Percentiles rank a stretch among this genome's conserved stretches.
Evolutionary conservation across 768 basidiomycete genomes (phyloP).

Genomic region (Tylopilus sp.): DNA sequence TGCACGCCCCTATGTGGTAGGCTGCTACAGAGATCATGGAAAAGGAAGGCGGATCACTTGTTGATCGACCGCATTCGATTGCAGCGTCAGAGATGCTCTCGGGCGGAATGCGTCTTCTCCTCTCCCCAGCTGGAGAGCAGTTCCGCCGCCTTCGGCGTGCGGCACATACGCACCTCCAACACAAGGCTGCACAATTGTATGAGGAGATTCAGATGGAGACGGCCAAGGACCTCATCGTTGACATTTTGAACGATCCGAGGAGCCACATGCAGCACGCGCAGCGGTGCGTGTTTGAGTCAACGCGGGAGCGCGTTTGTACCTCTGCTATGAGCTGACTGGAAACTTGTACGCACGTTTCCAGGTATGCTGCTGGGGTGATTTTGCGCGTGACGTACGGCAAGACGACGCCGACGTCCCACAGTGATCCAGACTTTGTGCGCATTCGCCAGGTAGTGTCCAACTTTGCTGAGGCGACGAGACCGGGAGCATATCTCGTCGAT

Average conservation of each 20-base stretch:
- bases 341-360: constrained; percentile 2
- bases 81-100: constrained; percentile 52
- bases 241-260: constrained; percentile 20
- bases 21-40: too few relatives aligned
- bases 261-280: too few relatives aligned
- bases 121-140: constrained; percentile 45
- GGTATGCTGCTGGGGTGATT: constrained; percentile 25
- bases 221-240: constrained; percentile 19
- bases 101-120: constrained; percentile 48
- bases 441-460: constrained; percentile 7
- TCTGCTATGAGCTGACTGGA: background rate
- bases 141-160: too few relatives aligned
- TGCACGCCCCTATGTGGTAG: background rate
- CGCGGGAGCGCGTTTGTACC: too few relatives aligned
- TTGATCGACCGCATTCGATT: constrained; percentile 49
- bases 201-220: constrained; percentile 41
- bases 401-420: constrained; percentile 15
- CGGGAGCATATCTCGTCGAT: too few relatives aligned
- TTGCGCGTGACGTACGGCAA: constrained; percentile 3
- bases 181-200: too few relatives aligned
- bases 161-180: too few relatives aligned
- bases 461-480: too few relatives aligned
- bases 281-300: too few relatives aligned
- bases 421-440: too few relatives aligned
- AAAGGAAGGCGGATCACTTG: constrained; percentile 47